Evolutionary conservation across 2,329 filamentous ascomycete genomes (phyloP), one percentile per base, ranked within the genome.

Genomic region (Orbilia ellipsospora): DNA sequence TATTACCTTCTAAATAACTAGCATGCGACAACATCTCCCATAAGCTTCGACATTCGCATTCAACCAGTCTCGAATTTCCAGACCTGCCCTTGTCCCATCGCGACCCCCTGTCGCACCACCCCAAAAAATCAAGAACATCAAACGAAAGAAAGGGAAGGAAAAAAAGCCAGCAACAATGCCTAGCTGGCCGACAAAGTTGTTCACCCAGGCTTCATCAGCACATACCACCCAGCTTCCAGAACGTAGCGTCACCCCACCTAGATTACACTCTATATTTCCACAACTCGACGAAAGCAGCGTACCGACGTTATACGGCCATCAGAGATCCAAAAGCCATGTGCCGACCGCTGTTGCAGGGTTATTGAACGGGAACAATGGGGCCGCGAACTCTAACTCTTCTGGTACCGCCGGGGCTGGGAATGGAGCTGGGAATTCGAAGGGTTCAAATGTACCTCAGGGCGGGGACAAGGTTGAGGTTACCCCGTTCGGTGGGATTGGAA

Each of bases 401-500:
- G 31, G 5, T 7, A 6, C 31, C 31, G 44, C 44, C 4, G 15
- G 15, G 4, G 13, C 16, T 18, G 44, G 44, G 5, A 48, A 18
- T 7, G 44, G 44, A 18, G 61, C 48, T 40, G 68, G 54, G 1
- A 44, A 28, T 13, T 20, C 20, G n/a, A 18, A n/a, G 55, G 51
- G 51, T 6, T 69, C 57, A 15, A 55, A 59, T 61, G 51, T 44
- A 77, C 79, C 50, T 77, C 54, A 51, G 69, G 78, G 51, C 54
- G 80, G 80, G 10, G 80, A 80, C 28, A 78, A 80, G 44, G 80
- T 79, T 16, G 80, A 80, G 63, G 69, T 82, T 66, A 69, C 82
- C 75, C 79, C 82, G 62, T 80, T 78, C 63, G 77, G 81, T 51
- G 82, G 82, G 40, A 78, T 78, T 51, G 82, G 82, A 36, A 78